A percentile compares a stretch with the other conserved stretches of the same genome.
These are phyloP conservation scores for Penicillium nucicola DNA, from an alignment of 495 filamentous ascomycete genomes.

Conservation along the genomic window DNA sequence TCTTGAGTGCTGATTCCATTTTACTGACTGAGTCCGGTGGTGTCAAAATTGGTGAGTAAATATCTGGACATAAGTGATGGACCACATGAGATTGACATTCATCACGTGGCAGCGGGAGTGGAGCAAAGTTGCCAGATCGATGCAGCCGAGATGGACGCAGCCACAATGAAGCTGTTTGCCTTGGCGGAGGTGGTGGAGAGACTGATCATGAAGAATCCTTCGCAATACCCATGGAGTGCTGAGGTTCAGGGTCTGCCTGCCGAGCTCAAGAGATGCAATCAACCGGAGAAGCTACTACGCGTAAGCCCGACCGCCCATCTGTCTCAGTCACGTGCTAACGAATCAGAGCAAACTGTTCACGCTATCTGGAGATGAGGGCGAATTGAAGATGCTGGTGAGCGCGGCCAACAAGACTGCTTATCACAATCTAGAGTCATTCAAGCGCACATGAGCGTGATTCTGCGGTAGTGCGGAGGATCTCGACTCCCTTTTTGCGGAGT, in stretches of 20 bases:
- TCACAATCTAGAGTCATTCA: not conserved
- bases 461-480: not conserved
- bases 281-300: not conserved
- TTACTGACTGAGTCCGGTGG: not conserved
- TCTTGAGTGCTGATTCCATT: not conserved
- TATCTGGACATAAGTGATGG: not conserved
- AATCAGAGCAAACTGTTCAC: not conserved
- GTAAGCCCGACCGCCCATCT: not conserved
- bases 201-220: not conserved
- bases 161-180: not conserved
- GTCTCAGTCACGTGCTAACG: not conserved
- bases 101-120: not conserved
- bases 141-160: not conserved
- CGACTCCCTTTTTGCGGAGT: too few relatives aligned
- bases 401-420: constrained; percentile 2
- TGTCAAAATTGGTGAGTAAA: not conserved
- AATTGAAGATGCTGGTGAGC: constrained; percentile 1
- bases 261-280: not conserved
- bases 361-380: not conserved
- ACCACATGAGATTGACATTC: not conserved
- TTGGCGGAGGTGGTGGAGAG: constrained; percentile 1
- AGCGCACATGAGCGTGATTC: not conserved
- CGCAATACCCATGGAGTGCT: not conserved
- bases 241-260: not conserved
- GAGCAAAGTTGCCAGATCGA: not conserved